A percentile compares a stretch with the other conserved stretches of the same genome.
Conservation (phyloP, 164 flowering plant species). For the Sedum album region DNA sequence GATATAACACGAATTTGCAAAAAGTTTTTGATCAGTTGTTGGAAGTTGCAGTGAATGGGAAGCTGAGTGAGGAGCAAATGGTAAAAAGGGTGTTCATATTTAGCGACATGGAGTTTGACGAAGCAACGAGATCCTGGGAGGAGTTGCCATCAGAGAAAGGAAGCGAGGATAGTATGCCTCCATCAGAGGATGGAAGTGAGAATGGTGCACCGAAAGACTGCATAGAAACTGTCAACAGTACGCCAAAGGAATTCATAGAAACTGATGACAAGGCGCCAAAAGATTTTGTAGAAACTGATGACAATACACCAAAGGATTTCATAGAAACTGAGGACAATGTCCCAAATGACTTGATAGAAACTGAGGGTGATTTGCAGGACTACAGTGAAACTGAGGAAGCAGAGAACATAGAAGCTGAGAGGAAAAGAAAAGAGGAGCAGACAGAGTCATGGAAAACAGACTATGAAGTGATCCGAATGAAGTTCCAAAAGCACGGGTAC, state of each 20-base stretch:
- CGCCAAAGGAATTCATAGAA: no score
- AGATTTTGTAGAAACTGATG: no score
- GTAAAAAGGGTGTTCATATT: conserved; percentile 34
- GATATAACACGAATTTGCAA: conserved; percentile 39
- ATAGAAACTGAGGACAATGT: no score
- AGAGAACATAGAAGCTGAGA: neutral
- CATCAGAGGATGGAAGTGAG: no score
- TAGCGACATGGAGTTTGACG: conserved; percentile 34
- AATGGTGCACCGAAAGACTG: no score
- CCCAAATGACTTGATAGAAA: neutral
- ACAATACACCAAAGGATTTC: no score
- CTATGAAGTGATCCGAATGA: conserved; percentile 25
- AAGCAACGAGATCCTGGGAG: conserved; percentile 10
- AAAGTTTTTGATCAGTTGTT: conserved; percentile 44
- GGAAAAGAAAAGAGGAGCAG: neutral
- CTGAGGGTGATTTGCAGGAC: neutral
- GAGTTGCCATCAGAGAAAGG: neutral
- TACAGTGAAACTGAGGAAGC: neutral
- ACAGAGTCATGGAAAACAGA: conserved; percentile 28
- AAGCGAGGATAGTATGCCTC: neutral
- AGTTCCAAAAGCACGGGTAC: conserved; percentile 21
- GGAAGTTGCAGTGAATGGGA: conserved; percentile 32
- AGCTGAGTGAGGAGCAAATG: conserved; percentile 29
- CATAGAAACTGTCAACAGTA: no score
- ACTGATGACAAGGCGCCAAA: no score